Evolutionary conservation across 2,329 filamentous ascomycete species (phyloP).

Genomic region (Aphanocladium album): DNA sequence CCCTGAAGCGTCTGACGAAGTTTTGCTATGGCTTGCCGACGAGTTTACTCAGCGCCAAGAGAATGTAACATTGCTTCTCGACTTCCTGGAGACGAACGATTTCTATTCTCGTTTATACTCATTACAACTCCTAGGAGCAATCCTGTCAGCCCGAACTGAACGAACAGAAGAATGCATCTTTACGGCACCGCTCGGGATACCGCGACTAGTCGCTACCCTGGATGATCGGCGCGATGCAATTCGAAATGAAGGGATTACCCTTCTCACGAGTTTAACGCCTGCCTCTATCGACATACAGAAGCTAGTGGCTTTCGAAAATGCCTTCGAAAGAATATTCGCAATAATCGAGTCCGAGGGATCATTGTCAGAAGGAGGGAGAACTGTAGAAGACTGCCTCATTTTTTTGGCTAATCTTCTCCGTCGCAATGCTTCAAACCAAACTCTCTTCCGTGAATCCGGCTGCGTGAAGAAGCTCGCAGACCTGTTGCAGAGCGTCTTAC

Average conservation of each 20-base stretch:
- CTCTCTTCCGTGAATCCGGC: constrained; percentile 86
- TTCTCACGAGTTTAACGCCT: constrained; percentile 84
- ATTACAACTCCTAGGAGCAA: constrained; percentile 81
- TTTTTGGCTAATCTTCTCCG: constrained; percentile 83
- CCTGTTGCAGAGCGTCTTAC: constrained; percentile 58
- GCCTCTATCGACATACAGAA: constrained; percentile 88
- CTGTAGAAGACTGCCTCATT: constrained; percentile 89
- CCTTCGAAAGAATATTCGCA: constrained; percentile 79
- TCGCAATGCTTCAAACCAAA: constrained; percentile 87
- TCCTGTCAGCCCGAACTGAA: constrained; percentile 79
- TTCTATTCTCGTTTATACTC: constrained; percentile 91
- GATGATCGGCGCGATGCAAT: constrained; percentile 84
- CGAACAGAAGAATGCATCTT: constrained; percentile 93
- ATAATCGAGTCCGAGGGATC: constrained; percentile 80
- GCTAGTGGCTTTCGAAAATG: constrained; percentile 90
- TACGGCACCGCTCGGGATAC: constrained; percentile 80
- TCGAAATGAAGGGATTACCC: constrained; percentile 78
- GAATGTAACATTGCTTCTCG: constrained; percentile 85
- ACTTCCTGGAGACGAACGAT: constrained; percentile 80
- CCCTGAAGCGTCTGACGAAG: constrained; percentile 92
- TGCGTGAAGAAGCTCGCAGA: constrained; percentile 68
- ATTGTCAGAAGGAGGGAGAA: constrained; percentile 73
- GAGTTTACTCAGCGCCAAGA: constrained; percentile 98
- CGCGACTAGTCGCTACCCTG: constrained; percentile 75
- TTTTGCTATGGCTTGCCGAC: constrained; percentile 91